Evolutionary conservation across 768 basidiomycete genomes (phyloP).

Genomic region (Arthromyces matolae): DNA sequence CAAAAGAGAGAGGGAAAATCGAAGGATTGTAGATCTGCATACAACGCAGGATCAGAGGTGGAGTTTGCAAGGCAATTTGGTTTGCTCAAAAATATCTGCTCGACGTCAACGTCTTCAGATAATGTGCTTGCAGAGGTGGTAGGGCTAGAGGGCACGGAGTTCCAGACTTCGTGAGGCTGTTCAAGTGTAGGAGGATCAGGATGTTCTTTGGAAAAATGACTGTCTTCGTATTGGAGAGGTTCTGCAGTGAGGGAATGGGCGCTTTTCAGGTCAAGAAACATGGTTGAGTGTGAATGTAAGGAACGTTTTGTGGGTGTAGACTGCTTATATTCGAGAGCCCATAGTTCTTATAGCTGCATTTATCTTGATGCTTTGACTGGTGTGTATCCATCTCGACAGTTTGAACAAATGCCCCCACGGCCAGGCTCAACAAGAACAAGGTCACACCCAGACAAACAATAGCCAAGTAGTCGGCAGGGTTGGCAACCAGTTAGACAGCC

Average conservation of each 20-base stretch:
- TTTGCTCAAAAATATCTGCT: slow-evolving; percentile 11
- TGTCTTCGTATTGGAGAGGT: background rate
- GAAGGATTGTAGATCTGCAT: background rate
- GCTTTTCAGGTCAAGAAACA: background rate
- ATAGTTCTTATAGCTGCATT: slow-evolving; percentile 4
- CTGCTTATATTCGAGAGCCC: background rate
- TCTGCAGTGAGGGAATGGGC: background rate
- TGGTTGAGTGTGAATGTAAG: background rate
- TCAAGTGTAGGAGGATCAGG: background rate
- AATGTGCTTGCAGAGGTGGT: slow-evolving; percentile 9
- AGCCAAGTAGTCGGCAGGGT: slow-evolving; percentile 5
- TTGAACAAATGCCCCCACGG: slow-evolving; percentile 4
- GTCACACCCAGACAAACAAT: background rate
- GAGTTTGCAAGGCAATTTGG: background rate
- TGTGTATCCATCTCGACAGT: slow-evolving; percentile 5
- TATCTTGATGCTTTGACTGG: background rate
- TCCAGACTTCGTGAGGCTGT: background rate
- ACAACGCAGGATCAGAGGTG: background rate
- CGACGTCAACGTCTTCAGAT: slow-evolving; percentile 13
- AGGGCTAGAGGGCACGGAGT: slow-evolving; percentile 4
- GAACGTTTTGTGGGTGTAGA: slow-evolving; percentile 1
- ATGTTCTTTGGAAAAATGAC: no score
- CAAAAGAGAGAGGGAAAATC: background rate
- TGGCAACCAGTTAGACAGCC: no score
- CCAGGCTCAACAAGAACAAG: slow-evolving; percentile 4